Evolutionary conservation across 805 yeast genomes (phyloP).

Genomic region (Wickerhamiella azymoides): DNA sequence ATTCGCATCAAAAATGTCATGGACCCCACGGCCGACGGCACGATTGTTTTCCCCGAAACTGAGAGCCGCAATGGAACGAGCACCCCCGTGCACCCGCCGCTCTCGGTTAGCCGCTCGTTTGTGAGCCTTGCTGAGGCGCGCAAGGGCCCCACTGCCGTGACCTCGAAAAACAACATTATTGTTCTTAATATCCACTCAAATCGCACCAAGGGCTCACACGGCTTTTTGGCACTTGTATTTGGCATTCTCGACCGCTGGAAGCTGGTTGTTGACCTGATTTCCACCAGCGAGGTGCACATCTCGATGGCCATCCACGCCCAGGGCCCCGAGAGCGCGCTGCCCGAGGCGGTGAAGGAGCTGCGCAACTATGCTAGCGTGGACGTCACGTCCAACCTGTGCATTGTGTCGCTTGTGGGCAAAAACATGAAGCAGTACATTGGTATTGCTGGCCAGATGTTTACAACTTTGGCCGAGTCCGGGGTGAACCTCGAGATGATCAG

Average conservation of each 20-base stretch:
- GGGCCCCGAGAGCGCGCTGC: slow-evolving; percentile 46
- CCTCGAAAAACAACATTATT: slow-evolving; percentile 83
- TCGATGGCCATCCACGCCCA: slow-evolving; percentile 86
- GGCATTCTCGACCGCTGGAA: slow-evolving; percentile 69
- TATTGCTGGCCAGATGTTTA: slow-evolving; percentile 94
- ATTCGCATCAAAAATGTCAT: slow-evolving; percentile 92
- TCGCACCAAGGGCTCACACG: slow-evolving; percentile 83
- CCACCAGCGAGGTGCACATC: slow-evolving; percentile 95
- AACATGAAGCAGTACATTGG: slow-evolving; percentile 96
- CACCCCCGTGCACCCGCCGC: slow-evolving; percentile 94
- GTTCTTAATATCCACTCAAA: slow-evolving; percentile 90
- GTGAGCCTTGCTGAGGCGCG: slow-evolving; percentile 35
- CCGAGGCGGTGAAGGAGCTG: slow-evolving; percentile 65
- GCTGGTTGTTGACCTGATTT: slow-evolving; percentile 86
- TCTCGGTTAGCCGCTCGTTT: slow-evolving; percentile 31
- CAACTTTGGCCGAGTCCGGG: slow-evolving; percentile 78
- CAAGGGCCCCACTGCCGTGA: slow-evolving; percentile 72
- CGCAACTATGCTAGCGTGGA: slow-evolving; percentile 78
- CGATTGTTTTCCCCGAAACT: slow-evolving; percentile 86
- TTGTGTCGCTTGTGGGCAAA: slow-evolving; percentile 87
- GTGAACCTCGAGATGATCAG: slow-evolving; percentile 96
- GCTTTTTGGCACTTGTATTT: slow-evolving; percentile 84
- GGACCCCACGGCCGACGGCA: slow-evolving; percentile 86
- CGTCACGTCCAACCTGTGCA: slow-evolving; percentile 73
- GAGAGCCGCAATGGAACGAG: slow-evolving; percentile 71